Percentiles rank a stretch among this genome's conserved stretches.
Evolutionary conservation across 257 asterid species (phyloP).

Genomic region (Voacanga thouarsii): DNA sequence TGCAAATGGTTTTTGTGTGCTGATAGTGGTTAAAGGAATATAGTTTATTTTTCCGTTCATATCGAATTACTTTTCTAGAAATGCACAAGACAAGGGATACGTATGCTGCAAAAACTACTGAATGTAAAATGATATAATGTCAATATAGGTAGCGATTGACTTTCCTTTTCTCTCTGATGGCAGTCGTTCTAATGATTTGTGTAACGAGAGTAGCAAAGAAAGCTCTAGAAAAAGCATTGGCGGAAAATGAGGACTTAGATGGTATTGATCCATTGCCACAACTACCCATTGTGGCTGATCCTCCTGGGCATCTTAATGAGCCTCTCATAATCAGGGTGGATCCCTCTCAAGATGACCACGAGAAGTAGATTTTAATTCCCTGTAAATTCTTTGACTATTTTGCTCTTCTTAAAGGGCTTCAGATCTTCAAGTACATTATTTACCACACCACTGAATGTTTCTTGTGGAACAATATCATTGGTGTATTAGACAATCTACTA

Average conservation of each 20-base stretch:
- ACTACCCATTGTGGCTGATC: constrained; percentile 38
- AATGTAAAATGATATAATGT: background rate
- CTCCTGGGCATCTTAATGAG: constrained; percentile 43
- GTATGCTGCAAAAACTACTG: background rate
- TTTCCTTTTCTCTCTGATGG: constrained; percentile 11
- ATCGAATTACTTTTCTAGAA: too few relatives aligned
- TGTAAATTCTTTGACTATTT: constrained; percentile 48
- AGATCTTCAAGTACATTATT: too few relatives aligned
- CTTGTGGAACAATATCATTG: too few relatives aligned
- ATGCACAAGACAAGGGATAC: too few relatives aligned
- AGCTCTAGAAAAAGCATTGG: constrained; percentile 77
- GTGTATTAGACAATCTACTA: too few relatives aligned
- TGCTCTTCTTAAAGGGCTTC: background rate
- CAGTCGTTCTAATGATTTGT: constrained; percentile 59
- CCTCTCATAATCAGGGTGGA: constrained; percentile 76
- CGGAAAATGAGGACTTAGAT: constrained; percentile 58
- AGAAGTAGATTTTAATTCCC: constrained; percentile 33
- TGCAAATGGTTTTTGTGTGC: background rate
- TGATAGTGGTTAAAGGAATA: background rate
- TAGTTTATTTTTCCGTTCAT: background rate
- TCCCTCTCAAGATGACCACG: constrained; percentile 47
- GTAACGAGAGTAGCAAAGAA: constrained; percentile 73
- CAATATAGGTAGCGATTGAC: background rate
- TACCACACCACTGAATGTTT: too few relatives aligned
- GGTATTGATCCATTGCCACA: constrained; percentile 33